Conservation (phyloP, 164 flowering plant species). For the Vitis amurensis region DNA sequence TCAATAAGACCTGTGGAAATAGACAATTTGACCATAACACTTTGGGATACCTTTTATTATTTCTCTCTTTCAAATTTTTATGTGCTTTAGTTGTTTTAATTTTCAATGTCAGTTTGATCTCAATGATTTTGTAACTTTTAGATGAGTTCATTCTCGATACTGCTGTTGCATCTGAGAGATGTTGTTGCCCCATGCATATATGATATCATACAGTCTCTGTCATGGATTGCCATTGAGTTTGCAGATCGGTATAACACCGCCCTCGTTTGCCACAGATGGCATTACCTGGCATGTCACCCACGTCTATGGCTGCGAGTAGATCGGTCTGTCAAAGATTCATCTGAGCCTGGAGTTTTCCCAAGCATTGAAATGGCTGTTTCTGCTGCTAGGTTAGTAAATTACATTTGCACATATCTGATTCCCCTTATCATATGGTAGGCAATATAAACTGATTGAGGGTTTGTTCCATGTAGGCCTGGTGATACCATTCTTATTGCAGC, state of each 20-base stretch:
- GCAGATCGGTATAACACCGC: conserved; percentile 99
- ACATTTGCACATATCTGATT: not conserved
- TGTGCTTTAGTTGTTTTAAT: no score
- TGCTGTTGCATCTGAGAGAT: not conserved
- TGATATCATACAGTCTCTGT: conserved; percentile 25
- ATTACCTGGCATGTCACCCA: conserved; percentile 89
- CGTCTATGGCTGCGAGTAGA: conserved; percentile 90
- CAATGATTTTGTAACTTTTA: no score
- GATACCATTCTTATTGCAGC: conserved; percentile 88
- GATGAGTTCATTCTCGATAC: no score
- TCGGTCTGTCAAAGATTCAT: conserved; percentile 45
- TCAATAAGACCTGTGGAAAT: no score
- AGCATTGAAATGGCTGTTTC: conserved; percentile 74
- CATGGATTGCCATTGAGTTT: conserved; percentile 56
- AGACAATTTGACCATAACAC: no score
- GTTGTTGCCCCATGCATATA: not conserved
- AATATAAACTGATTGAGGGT: not conserved
- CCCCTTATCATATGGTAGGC: not conserved
- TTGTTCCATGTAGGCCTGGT: conserved; percentile 65
- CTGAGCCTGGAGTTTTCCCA: conserved; percentile 71
- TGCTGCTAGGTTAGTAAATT: conserved; percentile 74
- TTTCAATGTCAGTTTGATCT: no score
- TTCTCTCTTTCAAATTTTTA: no score
- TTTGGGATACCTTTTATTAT: no score
- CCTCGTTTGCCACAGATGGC: conserved; percentile 99